Base-by-base conservation (phyloP, 1,284 basidiomycete species). In the Stygiomarasmius scandens region DNA sequence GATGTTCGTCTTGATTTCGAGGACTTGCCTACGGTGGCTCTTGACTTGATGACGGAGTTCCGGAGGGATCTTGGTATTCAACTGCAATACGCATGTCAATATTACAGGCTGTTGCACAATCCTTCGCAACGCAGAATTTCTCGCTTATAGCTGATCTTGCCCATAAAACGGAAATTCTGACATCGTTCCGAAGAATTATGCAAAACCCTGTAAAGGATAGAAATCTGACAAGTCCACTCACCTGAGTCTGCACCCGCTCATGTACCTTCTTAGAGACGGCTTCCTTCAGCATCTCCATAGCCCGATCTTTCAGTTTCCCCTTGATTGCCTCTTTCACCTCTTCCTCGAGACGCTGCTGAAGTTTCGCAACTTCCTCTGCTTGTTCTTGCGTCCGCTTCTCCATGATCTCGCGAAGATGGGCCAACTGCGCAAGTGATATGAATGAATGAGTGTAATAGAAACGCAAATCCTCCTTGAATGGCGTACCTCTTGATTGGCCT, bases 401-500 rank as follows among this genome's bases (percentile, higher is more conserved):
- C 2, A 84, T 61, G 24, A 75, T 67, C 10, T 62, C 58, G 11
- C 71, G 73, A 2, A 81, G 63, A 19, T 67, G 58, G 34, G 74
- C 66, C 20, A 84, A 67, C 80, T 81, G 47, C n/a, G 24, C 4
- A 49, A 19, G 9, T 11, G 11, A 29, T n/a, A 43, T 48, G 2
- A n/a, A 38, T 14, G 20, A 32, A n/a, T n/a, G n/a, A n/a, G n/a
- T n/a, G n/a, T n/a, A 10, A 25, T 19, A 25, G 19, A 24, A 25
- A 23, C 19, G 16, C 12, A 11, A n/a, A 48, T 32, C 29, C 29
- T 32, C 5, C 12, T 12, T 19, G 19, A 25, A 27, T 14, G 47
- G 65, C 72, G 52, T 49, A 79, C 80, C 67, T 82, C 74, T 32
- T 77, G 70, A 0, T 71, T 63, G 0, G 76, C 74, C 53, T 78